Evolutionary conservation across 2,329 filamentous ascomycete species (phyloP).

Genomic region (Colletotrichum orbiculare): DNA sequence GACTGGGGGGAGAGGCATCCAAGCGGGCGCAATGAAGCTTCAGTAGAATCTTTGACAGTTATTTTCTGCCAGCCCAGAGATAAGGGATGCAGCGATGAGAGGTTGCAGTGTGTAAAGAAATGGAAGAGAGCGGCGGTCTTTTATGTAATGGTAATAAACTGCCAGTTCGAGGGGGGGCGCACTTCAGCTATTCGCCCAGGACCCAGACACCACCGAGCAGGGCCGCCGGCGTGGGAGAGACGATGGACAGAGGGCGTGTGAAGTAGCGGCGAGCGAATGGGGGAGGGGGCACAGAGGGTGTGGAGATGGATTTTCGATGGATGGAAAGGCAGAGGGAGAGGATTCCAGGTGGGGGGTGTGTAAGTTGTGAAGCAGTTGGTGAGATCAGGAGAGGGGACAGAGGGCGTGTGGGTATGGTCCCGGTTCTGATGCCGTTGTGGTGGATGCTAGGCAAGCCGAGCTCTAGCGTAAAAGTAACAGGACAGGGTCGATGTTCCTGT

Average conservation of each 20-base stretch:
- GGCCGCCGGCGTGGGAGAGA: conserved; percentile 34
- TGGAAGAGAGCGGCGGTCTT: conserved; percentile 38
- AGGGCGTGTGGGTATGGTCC: conserved; percentile 9
- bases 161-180: conserved; percentile 32
- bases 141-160: conserved; percentile 40
- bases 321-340: conserved; percentile 5
- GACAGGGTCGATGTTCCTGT: conserved; percentile 27
- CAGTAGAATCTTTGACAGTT: conserved; percentile 37
- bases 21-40: conserved; percentile 39
- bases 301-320: conserved; percentile 6
- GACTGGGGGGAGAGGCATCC: conserved; percentile 37
- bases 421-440: background rate
- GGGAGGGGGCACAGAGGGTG: conserved; percentile 7
- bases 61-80: conserved; percentile 38
- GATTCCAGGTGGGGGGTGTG: background rate
- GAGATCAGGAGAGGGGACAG: conserved; percentile 7
- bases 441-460: conserved; percentile 17
- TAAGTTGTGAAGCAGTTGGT: too few species aligned
- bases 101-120: conserved; percentile 40
- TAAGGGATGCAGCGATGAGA: conserved; percentile 40
- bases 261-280: conserved; percentile 11
- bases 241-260: conserved; percentile 14
- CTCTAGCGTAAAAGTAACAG: background rate
- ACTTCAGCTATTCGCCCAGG: conserved; percentile 34
- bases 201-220: conserved; percentile 36